Conservation (phyloP, 163 green algal genomes). For the Scenedesmus sp. region DNA sequence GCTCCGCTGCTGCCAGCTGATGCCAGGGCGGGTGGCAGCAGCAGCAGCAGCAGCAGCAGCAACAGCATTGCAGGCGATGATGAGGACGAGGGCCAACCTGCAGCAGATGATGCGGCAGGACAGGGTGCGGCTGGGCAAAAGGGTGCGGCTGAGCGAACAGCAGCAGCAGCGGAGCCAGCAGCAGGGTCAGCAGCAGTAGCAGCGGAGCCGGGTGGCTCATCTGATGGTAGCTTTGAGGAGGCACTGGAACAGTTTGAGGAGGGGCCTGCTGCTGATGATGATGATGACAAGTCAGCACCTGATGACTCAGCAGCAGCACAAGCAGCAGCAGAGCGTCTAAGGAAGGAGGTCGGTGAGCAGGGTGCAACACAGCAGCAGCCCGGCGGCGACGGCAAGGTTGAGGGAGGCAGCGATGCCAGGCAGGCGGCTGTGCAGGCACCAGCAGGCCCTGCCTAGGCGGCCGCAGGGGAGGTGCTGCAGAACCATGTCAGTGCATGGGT, state of each 20-base stretch:
- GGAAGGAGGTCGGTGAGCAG: no score
- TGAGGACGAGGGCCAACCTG: neutral
- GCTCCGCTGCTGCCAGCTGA: neutral
- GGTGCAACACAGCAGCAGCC: neutral
- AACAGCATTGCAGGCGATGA: neutral
- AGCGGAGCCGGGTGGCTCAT: neutral
- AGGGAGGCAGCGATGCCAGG: neutral
- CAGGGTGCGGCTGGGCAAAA: neutral
- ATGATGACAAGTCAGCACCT: no score
- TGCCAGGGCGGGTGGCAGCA: neutral
- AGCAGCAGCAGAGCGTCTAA: no score
- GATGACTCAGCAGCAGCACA: no score
- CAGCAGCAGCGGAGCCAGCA: neutral
- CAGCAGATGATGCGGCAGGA: neutral
- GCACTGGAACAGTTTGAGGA: neutral
- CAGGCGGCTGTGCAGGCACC: neutral
- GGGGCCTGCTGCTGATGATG: no score
- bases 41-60: conserved; percentile 35
- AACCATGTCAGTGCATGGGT: neutral
- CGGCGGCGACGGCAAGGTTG: neutral
- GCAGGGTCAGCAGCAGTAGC: neutral
- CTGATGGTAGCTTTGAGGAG: neutral
- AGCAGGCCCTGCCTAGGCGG: neutral
- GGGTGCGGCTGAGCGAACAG: neutral
- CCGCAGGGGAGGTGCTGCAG: neutral